Evolutionary conservation across 306 rosid species (phyloP), one percentile per base, ranked within the genome.

Genomic region (Cucumis melo): DNA sequence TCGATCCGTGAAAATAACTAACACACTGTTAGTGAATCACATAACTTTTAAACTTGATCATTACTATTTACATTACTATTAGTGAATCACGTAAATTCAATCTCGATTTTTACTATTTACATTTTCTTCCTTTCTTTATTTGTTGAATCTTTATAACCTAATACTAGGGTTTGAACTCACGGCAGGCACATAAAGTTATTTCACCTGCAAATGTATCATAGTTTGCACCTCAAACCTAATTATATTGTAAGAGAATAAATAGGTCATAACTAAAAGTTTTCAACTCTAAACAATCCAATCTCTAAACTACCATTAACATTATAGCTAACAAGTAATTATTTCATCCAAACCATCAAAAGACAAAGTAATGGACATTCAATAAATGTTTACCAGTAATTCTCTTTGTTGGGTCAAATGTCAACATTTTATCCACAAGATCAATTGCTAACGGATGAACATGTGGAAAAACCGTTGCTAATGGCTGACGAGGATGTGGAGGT

Each of bases 371-470:
- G 75, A 44, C 5, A 44, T 21, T 14, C 11, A 57, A 70, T 21
- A 44, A 46, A 44, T 70, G 16, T 46, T 79, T 86, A 90, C 99
- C 97, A 61, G 96, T 91, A 74, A 94, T 94, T 88, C 99, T 89
- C 85, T 54, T 87, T 21, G 87, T 78, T n/a, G 99, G 99, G 76
- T 94, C 96, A 82, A 91, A 76, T 38, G 93, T 91, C 89, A 94
- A 83, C 99, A 94, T 94, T 87, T 80, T 94, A 70, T 94, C 99
- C 24, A 94, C 58, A 21, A 94, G 96, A 83, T 94, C 97, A 29
- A 91, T 88, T 79, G 99, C 97, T 77, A 86, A 71, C 2, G 95
- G 93, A 87, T 94, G 84, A 82, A 94, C 91, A 81, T 94, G 96
- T 27, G 97, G 95, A 76, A 92, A 94, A 78, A 89, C 87, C 76